These are phyloP conservation scores for Leccinum pachyderme DNA, from an alignment of 1,284 basidiomycete species.

Conservation along the genomic window DNA sequence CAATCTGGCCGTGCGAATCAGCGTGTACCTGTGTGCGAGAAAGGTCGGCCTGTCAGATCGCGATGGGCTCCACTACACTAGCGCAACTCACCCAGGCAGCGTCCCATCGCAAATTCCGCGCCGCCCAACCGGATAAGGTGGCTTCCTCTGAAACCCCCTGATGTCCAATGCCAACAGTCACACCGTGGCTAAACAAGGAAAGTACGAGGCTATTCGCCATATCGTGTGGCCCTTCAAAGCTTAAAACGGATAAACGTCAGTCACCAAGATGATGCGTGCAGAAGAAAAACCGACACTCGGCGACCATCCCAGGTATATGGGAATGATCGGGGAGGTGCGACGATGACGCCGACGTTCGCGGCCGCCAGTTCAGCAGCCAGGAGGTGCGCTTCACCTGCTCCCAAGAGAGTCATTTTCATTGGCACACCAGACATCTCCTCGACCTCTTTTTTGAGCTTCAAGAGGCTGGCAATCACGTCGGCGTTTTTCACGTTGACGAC, in stretches of 20 bases:
- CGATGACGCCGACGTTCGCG: constrained; percentile 73
- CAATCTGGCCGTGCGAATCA: constrained; percentile 22
- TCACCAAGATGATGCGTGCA: neutral
- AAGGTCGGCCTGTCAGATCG: neutral
- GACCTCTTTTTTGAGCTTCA: constrained; percentile 73
- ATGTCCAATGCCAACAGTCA: constrained; percentile 72
- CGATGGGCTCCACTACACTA: neutral
- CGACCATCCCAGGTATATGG: constrained; percentile 57
- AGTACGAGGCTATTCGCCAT: constrained; percentile 64
- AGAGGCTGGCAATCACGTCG: constrained; percentile 76
- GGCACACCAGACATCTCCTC: constrained; percentile 41
- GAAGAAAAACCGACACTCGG: constrained; percentile 40
- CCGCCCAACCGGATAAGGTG: constrained; percentile 44
- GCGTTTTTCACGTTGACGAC: constrained; percentile 60
- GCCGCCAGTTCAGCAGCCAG: constrained; percentile 73
- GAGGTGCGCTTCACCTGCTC: constrained; percentile 73
- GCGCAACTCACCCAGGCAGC: constrained; percentile 20
- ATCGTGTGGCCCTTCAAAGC: constrained; percentile 72
- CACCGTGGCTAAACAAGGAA: constrained; percentile 61
- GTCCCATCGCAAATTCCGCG: constrained; percentile 62
- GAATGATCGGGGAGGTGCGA: constrained; percentile 59
- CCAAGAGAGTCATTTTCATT: constrained; percentile 60
- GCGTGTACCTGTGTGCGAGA: constrained; percentile 17
- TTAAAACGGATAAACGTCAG: constrained; percentile 24
- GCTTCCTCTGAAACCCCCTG: constrained; percentile 27